These are phyloP conservation scores for Ilex asprella DNA, from an alignment of 257 asterid genomes.

Conservation along the genomic window DNA sequence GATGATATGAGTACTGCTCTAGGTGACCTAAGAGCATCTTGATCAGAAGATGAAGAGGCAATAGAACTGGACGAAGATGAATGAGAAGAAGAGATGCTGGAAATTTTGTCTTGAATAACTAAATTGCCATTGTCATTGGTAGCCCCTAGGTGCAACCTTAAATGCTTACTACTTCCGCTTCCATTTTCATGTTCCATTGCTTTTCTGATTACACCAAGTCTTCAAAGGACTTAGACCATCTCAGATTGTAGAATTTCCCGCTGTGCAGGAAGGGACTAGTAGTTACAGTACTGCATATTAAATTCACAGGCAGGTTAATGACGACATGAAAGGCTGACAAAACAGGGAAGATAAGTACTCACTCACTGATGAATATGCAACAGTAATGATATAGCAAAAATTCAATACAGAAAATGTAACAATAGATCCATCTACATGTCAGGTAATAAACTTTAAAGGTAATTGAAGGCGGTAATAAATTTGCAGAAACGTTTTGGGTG, in stretches of 20 bases:
- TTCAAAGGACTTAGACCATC: background rate
- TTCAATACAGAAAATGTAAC: too few relatives aligned
- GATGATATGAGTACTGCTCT: conserved; percentile 12
- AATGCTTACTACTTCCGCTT: conserved; percentile 15
- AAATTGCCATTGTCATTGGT: conserved; percentile 14
- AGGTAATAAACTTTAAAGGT: too few relatives aligned
- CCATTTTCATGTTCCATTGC: conserved; percentile 36
- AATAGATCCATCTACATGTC: too few relatives aligned
- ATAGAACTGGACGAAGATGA: conserved; percentile 17
- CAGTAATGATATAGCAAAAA: background rate
- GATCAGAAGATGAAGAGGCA: conserved; percentile 28
- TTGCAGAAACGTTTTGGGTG: too few relatives aligned
- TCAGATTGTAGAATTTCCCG: background rate
- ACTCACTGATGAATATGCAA: too few relatives aligned
- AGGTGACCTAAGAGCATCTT: conserved; percentile 15
- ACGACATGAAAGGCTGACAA: background rate
- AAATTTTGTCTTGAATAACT: conserved; percentile 8
- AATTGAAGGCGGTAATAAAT: too few relatives aligned
- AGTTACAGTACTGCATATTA: too few relatives aligned
- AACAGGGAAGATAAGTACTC: background rate
- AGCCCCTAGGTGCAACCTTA: conserved; percentile 9
- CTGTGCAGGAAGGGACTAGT: too few relatives aligned
- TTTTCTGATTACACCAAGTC: conserved; percentile 8
- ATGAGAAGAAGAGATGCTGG: conserved; percentile 9
- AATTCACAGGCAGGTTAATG: background rate